Evolutionary conservation across 768 basidiomycete genomes (phyloP), one percentile per base, ranked within the genome.

Genomic region (Hericium rajendrae): DNA sequence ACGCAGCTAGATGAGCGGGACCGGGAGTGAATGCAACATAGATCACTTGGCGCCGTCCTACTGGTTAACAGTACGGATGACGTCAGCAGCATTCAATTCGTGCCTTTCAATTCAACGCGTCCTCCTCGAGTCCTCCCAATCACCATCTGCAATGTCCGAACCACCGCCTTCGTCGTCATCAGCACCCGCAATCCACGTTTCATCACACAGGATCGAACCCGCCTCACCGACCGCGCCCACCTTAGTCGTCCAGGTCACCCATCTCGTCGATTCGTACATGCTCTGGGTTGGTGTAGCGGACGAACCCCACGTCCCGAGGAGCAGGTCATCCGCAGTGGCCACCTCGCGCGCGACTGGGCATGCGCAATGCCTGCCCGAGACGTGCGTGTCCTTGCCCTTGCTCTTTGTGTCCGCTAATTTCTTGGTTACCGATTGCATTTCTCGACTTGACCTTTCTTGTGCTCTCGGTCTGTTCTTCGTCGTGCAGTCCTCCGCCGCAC

Each of bases 231-330:
- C 77, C 16, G 67, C 79, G 51, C 84, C 85, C 15, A 76, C 78
- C 48, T 73, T 89, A 43, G 84, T 73, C 16, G 72, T 92, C 56
- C 85, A 88, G 60, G 73, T 86, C 59, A 90, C 83, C 48, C 72
- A 72, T 59, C 69, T 92, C 55, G 80, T 81, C 51, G 82, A 82
- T 63, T 84, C 86, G 56, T 90, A 85, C 71, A 90, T 92, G 88
- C 65, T 92, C 53, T 92, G 90, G 90, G 73, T 85, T 37, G 88
- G 89, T 1, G 73, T 70, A n/a, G 82, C 81, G 18, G 78, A 80
- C 26, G 73, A 71, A 41, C 51, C 68, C 46, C 70, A 72, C 53
- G 74, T 73, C 55, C 64, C 56, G 60, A 55, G 10, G 57, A 43
- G 6, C 46, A 40, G 16, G 81, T 81, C n/a, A 71, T 78, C 0